Conservation (phyloP, 2,329 filamentous ascomycete species). For the Pestalotiopsis fici region DNA sequence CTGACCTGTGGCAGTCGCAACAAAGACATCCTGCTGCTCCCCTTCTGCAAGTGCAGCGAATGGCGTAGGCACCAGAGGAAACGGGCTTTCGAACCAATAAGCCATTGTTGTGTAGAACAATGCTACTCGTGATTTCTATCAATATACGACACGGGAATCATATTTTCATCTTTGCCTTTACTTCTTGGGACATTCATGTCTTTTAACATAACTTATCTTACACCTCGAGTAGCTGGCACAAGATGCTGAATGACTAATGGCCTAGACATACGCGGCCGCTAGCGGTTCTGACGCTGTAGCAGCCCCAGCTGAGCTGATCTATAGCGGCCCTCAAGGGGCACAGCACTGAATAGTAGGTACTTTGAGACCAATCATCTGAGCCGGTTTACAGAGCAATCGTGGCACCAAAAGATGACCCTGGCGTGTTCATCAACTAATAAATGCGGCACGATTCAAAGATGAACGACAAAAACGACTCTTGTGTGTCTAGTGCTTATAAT, state of each 20-base stretch:
- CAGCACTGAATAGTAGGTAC: neutral
- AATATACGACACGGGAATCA: no score
- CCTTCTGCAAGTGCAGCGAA: slow-evolving; percentile 2
- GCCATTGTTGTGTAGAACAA: neutral
- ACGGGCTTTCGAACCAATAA: slow-evolving; percentile 7
- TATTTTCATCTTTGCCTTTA: no score
- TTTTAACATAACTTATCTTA: neutral
- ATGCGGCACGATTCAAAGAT: neutral
- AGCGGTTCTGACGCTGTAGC: neutral
- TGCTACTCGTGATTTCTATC: neutral
- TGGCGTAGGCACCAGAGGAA: slow-evolving; percentile 5
- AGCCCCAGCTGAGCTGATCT: neutral
- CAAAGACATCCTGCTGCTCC: slow-evolving; percentile 17
- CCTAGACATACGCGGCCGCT: neutral
- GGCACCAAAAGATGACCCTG: neutral
- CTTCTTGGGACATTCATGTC: neutral
- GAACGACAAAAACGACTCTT: neutral
- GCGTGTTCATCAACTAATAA: neutral
- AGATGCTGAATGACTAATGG: neutral
- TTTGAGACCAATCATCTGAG: neutral
- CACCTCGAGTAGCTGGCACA: neutral
- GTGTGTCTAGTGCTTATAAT: neutral
- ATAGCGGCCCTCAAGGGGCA: neutral
- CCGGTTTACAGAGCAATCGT: neutral
- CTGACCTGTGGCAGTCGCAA: slow-evolving; percentile 20